Conservation (phyloP, 148 eudicot species). For the Silene latifolia region DNA sequence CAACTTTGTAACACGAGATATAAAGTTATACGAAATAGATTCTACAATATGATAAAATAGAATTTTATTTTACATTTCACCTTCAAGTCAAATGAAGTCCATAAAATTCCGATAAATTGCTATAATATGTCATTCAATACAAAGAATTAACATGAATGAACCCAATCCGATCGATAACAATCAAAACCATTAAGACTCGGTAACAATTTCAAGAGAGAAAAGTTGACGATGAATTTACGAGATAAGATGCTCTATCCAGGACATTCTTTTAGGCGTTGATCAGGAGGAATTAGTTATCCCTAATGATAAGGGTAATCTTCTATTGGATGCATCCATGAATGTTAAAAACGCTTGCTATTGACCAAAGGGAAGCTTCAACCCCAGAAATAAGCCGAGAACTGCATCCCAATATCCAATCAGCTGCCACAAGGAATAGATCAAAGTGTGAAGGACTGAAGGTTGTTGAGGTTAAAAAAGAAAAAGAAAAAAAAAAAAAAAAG, state of each 20-base stretch:
- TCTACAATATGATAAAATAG: neutral
- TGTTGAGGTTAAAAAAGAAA: neutral
- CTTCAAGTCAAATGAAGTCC: neutral
- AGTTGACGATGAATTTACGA: neutral
- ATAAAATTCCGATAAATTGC: neutral
- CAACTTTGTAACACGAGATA: no score
- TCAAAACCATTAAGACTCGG: no score
- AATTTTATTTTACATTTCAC: neutral
- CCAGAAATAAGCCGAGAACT: slow-evolving; percentile 40
- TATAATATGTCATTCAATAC: neutral
- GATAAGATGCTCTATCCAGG: neutral
- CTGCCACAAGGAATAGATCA: slow-evolving; percentile 34
- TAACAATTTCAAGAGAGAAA: neutral
- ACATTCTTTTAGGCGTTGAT: no score
- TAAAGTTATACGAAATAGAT: no score
- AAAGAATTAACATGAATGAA: neutral
- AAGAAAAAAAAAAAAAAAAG: no score
- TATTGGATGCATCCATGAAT: neutral
- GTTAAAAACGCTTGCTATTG: neutral
- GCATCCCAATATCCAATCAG: slow-evolving; percentile 64
- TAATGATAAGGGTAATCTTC: neutral
- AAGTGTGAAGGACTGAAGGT: neutral
- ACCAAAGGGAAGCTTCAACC: slow-evolving; percentile 26
- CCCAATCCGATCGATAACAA: no score
- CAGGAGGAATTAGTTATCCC: neutral